phyloP scores from a whole-genome alignment of 2,329 filamentous ascomycete genomes.

The Fusarium sp. region DNA sequence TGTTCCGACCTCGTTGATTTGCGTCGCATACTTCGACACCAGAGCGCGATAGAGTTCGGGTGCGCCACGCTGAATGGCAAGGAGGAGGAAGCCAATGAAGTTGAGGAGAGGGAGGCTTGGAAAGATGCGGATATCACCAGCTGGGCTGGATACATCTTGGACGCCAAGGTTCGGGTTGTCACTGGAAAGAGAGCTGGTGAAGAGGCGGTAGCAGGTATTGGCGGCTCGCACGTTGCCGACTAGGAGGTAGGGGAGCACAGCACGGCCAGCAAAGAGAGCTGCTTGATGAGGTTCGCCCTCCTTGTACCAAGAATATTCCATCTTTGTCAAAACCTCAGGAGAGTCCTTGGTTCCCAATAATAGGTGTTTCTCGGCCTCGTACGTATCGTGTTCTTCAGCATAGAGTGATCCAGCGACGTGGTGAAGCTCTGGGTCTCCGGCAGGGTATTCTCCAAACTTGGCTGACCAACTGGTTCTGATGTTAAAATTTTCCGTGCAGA shows the following conservation, averaged over 20 bases:
- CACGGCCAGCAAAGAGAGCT: conserved; percentile 85
- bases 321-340: conserved; percentile 78
- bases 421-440: conserved; percentile 93
- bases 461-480: conserved; percentile 75
- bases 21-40: conserved; percentile 80
- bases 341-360: conserved; percentile 91
- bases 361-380: conserved; percentile 93
- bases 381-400: conserved; percentile 91
- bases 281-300: conserved; percentile 90
- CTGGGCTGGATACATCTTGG: conserved; percentile 82
- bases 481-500: conserved; percentile 9
- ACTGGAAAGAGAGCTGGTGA: conserved; percentile 56
- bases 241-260: conserved; percentile 89
- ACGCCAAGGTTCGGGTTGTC: conserved; percentile 69
- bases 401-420: conserved; percentile 90
- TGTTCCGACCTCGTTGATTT: conserved; percentile 79
- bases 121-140: conserved; percentile 82
- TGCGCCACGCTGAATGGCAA: conserved; percentile 83
- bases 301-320: conserved; percentile 95
- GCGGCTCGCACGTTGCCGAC: conserved; percentile 91
- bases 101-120: conserved; percentile 94
- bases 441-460: conserved; percentile 86
- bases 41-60: conserved; percentile 86
- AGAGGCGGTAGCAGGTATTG: conserved; percentile 80
- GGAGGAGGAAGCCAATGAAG: conserved; percentile 86